Evolutionary conservation across 805 yeast genomes (phyloP).

Genomic region (Lipomyces oligophaga): DNA sequence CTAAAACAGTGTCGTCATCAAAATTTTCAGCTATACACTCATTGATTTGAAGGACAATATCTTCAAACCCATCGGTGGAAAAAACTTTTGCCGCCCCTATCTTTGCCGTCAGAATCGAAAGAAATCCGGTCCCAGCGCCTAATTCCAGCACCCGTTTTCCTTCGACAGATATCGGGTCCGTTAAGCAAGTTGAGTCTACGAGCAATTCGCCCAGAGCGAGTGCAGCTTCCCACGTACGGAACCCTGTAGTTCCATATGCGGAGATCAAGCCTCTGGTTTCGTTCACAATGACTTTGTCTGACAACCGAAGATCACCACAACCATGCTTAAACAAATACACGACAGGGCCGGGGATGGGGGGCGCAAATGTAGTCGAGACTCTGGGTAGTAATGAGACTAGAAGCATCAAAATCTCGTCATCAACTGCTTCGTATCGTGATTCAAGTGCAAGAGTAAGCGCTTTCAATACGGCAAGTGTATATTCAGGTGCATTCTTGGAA

Average conservation of each 20-base stretch:
- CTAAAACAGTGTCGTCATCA: constrained; percentile 47
- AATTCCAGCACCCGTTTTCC: constrained; percentile 55
- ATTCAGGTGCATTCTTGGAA: too few species aligned
- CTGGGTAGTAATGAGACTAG: constrained; percentile 2
- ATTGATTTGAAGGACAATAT: constrained; percentile 45
- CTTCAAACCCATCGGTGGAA: constrained; percentile 67
- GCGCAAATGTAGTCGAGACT: background rate
- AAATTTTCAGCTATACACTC: constrained; percentile 21
- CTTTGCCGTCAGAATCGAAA: constrained; percentile 45
- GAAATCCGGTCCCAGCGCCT: constrained; percentile 89
- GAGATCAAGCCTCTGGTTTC: constrained; percentile 34
- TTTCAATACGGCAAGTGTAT: constrained; percentile 6
- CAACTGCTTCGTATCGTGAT: constrained; percentile 11
- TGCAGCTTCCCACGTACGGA: constrained; percentile 93
- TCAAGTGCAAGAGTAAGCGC: constrained; percentile 4
- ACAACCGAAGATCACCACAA: background rate
- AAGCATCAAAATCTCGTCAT: constrained; percentile 6
- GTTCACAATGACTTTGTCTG: constrained; percentile 17
- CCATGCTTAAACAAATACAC: constrained; percentile 1
- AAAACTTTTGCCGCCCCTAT: constrained; percentile 37
- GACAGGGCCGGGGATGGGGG: constrained; percentile 13
- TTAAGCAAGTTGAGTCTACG: constrained; percentile 12
- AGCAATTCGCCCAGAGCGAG: constrained; percentile 57
- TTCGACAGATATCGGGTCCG: background rate
- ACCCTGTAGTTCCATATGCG: constrained; percentile 72